Evolutionary conservation across 768 basidiomycete species (phyloP).

Genomic region (Hericium rajendrae): DNA sequence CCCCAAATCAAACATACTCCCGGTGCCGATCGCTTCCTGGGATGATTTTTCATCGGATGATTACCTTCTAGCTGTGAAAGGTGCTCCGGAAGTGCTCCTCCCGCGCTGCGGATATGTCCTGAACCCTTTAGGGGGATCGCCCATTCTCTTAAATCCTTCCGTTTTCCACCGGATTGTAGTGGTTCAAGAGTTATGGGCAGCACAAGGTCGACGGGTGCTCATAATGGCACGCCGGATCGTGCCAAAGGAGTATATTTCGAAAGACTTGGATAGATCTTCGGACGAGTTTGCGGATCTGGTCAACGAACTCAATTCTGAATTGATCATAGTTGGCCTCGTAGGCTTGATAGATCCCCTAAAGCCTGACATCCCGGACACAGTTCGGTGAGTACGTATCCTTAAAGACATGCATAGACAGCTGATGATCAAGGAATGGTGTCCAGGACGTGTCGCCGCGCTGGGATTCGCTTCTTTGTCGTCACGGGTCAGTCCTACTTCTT

Average conservation of each 20-base stretch:
- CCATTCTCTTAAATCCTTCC: conserved; percentile 22
- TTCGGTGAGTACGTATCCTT: conserved; percentile 13
- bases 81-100: conserved; percentile 44
- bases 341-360: conserved; percentile 53
- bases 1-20: background rate
- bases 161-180: conserved; percentile 23
- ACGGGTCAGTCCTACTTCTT: conserved; percentile 27
- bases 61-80: conserved; percentile 32
- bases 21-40: conserved; percentile 20
- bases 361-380: conserved; percentile 42
- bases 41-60: conserved; percentile 19
- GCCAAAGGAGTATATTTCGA: conserved; percentile 21
- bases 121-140: conserved; percentile 26
- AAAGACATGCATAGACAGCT: background rate
- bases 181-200: conserved; percentile 39
- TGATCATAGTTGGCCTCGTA: conserved; percentile 49
- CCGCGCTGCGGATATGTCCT: conserved; percentile 31
- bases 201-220: conserved; percentile 52
- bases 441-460: conserved; percentile 41
- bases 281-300: conserved; percentile 36
- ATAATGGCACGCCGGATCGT: conserved; percentile 41
- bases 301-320: conserved; percentile 30
- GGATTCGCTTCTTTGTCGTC: conserved; percentile 56
- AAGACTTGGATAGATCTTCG: conserved; percentile 18
- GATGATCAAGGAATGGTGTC: background rate